These are phyloP conservation scores for Verticillium alfalfae DNA, from an alignment of 2,329 filamentous ascomycete genomes.

Conservation along the genomic window DNA sequence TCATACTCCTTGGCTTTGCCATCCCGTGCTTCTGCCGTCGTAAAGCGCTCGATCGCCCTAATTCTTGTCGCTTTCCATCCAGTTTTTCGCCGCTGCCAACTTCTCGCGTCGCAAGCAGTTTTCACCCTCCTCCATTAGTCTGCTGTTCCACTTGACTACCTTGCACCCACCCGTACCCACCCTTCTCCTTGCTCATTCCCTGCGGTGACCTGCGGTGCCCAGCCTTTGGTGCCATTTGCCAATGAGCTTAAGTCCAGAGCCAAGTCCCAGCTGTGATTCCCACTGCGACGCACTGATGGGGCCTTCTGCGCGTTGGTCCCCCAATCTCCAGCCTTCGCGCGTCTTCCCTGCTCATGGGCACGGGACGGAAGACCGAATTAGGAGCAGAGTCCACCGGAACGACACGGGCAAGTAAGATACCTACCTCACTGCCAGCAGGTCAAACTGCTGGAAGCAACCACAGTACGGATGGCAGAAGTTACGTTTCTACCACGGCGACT, in stretches of 20 bases:
- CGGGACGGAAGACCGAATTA: not conserved
- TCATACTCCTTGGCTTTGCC: not conserved
- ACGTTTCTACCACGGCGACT: not conserved
- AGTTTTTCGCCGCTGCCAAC: not conserved
- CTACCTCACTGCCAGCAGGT: too few species aligned
- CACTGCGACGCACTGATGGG: not conserved
- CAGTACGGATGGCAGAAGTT: not conserved
- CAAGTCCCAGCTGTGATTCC: not conserved
- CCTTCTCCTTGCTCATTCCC: not conserved
- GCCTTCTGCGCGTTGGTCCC: not conserved
- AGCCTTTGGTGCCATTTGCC: not conserved
- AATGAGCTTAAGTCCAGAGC: constrained; percentile 1
- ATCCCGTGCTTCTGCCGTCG: not conserved
- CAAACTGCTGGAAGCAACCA: too few species aligned
- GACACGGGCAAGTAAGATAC: not conserved
- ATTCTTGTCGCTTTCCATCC: not conserved
- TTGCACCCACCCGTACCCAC: not conserved
- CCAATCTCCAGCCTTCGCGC: not conserved
- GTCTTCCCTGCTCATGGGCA: not conserved
- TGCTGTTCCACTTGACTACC: not conserved
- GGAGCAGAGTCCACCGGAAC: not conserved
- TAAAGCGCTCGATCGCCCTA: not conserved
- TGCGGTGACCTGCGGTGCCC: not conserved
- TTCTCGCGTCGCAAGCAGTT: not conserved
- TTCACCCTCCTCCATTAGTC: too few species aligned